phyloP scores from a whole-genome alignment of 768 basidiomycete species.

The Suillus tomentosus region DNA sequence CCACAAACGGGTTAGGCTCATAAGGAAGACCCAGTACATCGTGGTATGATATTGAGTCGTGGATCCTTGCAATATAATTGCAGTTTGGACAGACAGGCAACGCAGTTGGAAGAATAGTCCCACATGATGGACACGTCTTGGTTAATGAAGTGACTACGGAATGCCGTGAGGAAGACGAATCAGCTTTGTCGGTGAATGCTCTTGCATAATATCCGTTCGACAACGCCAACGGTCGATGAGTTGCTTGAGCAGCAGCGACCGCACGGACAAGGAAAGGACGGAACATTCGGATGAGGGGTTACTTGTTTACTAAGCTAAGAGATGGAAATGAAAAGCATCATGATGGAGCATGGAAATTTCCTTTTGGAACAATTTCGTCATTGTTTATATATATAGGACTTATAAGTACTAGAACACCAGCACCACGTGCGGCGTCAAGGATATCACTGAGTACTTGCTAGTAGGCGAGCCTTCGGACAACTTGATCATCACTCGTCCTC shows the following conservation, averaged over 20 bases:
- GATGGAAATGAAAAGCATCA: neutral
- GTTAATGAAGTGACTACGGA: constrained; percentile 12
- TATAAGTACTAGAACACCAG: neutral
- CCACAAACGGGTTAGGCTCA: constrained; percentile 66
- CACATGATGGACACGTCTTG: constrained; percentile 63
- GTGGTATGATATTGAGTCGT: constrained; percentile 58
- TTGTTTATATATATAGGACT: neutral
- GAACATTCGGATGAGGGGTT: constrained; percentile 14
- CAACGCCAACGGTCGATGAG: neutral
- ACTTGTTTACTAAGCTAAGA: neutral
- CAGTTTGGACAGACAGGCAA: constrained; percentile 80
- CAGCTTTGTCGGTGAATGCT: neutral
- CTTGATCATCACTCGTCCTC: neutral
- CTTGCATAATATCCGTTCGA: neutral
- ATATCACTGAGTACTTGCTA: too few species aligned
- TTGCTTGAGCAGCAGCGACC: neutral
- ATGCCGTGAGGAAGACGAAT: constrained; percentile 2
- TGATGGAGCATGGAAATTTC: neutral
- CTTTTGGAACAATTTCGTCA: neutral
- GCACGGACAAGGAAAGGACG: neutral
- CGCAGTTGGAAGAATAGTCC: constrained; percentile 54
- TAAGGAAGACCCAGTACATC: constrained; percentile 67
- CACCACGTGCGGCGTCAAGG: too few species aligned
- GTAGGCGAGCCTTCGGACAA: neutral
- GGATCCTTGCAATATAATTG: constrained; percentile 61